Evolutionary conservation across 75 land plant species (phyloP).

Genomic region (Pinus albicaulis): DNA sequence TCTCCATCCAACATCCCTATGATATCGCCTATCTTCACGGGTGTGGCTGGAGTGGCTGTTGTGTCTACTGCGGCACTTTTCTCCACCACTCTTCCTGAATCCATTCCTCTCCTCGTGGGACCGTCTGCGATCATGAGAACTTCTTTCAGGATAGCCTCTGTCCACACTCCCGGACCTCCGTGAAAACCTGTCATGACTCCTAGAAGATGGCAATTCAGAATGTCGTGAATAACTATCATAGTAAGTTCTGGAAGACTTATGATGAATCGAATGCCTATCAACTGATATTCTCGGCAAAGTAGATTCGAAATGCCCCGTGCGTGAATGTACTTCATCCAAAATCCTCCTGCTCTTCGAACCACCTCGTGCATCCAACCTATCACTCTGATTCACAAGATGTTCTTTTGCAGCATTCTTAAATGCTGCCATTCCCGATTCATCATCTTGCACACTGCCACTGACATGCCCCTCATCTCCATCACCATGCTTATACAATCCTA

Average conservation of each 20-base stretch:
- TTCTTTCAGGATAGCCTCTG: slow-evolving; percentile 21
- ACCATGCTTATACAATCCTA: slow-evolving; percentile 20
- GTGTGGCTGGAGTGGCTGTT: not conserved
- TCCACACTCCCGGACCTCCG: slow-evolving; percentile 1
- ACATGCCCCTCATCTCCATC: slow-evolving; percentile 23
- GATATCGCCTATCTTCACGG: not conserved
- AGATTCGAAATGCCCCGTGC: slow-evolving; percentile 25
- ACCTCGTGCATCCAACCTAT: slow-evolving; percentile 14
- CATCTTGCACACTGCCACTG: slow-evolving; percentile 20
- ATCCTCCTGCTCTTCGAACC: slow-evolving; percentile 1
- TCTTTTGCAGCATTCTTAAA: slow-evolving; percentile 29
- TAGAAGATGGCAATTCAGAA: slow-evolving; percentile 24
- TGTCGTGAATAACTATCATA: slow-evolving; percentile 31
- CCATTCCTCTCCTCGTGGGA: slow-evolving; percentile 11
- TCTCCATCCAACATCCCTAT: not conserved
- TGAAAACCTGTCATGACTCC: slow-evolving; percentile 26
- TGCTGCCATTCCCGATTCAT: slow-evolving; percentile 25
- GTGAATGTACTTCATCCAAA: slow-evolving; percentile 17
- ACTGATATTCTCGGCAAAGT: slow-evolving; percentile 13
- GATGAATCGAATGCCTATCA: slow-evolving; percentile 37
- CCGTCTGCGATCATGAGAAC: slow-evolving; percentile 1
- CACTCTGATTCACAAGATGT: slow-evolving; percentile 15
- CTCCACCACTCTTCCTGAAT: not conserved
- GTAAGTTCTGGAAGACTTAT: slow-evolving; percentile 22
- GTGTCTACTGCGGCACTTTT: not conserved